Conservation (phyloP, 345 rosid genomes). For the Gossypium mustelinum region DNA sequence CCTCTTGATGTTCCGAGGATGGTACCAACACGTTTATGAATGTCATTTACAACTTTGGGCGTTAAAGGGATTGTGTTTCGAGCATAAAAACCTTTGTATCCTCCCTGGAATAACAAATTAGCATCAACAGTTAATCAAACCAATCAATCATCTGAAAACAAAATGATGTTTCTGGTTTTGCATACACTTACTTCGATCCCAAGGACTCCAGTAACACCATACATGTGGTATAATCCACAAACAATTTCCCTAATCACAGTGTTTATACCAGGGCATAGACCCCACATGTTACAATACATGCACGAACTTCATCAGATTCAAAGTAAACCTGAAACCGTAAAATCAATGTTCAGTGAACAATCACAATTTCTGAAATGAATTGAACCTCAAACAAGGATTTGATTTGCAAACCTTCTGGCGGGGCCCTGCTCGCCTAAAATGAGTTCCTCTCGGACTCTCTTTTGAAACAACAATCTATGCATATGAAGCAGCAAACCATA, state of each 20-base stretch:
- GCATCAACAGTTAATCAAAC: not conserved
- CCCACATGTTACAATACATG: slow-evolving; percentile 96
- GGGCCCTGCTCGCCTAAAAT: slow-evolving; percentile 74
- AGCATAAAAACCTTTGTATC: slow-evolving; percentile 89
- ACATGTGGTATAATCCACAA: slow-evolving; percentile 66
- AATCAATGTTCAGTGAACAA: not conserved
- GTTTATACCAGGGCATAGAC: slow-evolving; percentile 90
- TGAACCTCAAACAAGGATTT: not conserved
- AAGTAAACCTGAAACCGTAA: slow-evolving; percentile 51
- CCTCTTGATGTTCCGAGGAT: slow-evolving; percentile 83
- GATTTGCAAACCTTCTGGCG: slow-evolving; percentile 44
- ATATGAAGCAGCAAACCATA: slow-evolving; percentile 6
- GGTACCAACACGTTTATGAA: slow-evolving; percentile 93
- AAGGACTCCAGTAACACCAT: slow-evolving; percentile 69
- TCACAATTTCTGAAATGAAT: not conserved
- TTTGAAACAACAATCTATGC: slow-evolving; percentile 51
- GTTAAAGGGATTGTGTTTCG: slow-evolving; percentile 60
- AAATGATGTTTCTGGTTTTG: no score
- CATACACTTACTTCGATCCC: slow-evolving; percentile 70
- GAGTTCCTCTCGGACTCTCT: slow-evolving; percentile 51
- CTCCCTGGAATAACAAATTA: slow-evolving; percentile 48
- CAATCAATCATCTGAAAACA: not conserved
- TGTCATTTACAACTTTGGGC: slow-evolving; percentile 73
- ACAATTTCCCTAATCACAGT: slow-evolving; percentile 88
- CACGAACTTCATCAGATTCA: slow-evolving; percentile 70